Evolutionary conservation across 208 protist species (phyloP), one percentile per base, ranked within the genome.

Genomic region (Kentomonas sorsogonicus): DNA sequence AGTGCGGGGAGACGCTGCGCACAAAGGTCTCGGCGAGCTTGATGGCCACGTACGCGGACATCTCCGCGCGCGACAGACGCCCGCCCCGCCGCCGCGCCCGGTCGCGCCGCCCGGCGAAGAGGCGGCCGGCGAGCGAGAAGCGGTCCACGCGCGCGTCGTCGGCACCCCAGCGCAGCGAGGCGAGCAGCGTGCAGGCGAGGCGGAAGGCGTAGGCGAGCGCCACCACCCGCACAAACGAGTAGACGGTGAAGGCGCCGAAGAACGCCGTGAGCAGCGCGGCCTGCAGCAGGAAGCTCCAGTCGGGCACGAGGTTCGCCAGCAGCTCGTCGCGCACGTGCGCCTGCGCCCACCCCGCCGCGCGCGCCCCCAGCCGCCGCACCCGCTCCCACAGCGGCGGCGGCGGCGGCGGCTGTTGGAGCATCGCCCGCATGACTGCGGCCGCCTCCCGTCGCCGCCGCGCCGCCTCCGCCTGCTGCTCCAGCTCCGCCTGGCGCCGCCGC

Each of bases 1-100:
- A 93, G 53, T 63, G 78, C 10, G 86, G 86, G 30, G 48, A 89
- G 7, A 93, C 1, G 48, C 82, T 90, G 22, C 86, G 23, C 0
- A 90, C 3, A 60, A 90, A 84, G 9, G 79, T 72, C 46, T 83
- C 82, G 3, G 76, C 41, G 47, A 79, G 82, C 66, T 88, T 88
- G 1, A 58, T 41, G 2, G 62, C 44, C 5, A 89, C 68, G 55
- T 93, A 93, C 18, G 63, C 39, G 15, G 71, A n/a, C 56, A 63
- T 74, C 20, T 43, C 54, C 13, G 43, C 11, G 27, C 22, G 36
- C 15, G 72, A 78, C 11, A 81, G 57, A 5, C 31, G 63, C 7
- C 16, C 44, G 9, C 25, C 15, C 1, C 57, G 52, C 13, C 53
- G 58, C 9, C 36, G 52, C 15, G 59, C 52, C 6, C n/a, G n/a